Conservation (phyloP, 371 early-diverging fungal genomes). For the Mortierella sp. region DNA sequence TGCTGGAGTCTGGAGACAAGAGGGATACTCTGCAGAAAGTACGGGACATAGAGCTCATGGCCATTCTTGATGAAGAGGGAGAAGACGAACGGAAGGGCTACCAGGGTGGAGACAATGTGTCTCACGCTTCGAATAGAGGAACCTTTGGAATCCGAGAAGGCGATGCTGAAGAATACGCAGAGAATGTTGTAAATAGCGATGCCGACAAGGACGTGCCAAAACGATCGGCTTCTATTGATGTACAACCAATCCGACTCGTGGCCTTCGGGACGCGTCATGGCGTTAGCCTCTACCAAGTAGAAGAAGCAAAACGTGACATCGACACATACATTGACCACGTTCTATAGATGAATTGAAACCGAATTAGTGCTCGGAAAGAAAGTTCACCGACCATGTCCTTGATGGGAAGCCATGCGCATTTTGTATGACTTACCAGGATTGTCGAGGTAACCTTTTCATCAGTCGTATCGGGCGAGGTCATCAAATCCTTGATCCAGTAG, state of each 20-base stretch:
- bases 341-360: conserved; percentile 38
- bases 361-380: neutral
- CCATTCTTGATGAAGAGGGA: conserved; percentile 56
- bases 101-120: conserved; percentile 19
- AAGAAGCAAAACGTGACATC: conserved; percentile 71
- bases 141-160: conserved; percentile 58
- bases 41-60: conserved; percentile 69
- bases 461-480: conserved; percentile 30
- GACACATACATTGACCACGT: conserved; percentile 65
- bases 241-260: conserved; percentile 39
- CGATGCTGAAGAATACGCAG: conserved; percentile 25
- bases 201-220: conserved; percentile 39
- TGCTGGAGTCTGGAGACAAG: conserved; percentile 68
- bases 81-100: conserved; percentile 42
- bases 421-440: conserved; percentile 22
- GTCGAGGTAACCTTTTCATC: conserved; percentile 49
- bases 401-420: too few relatives aligned
- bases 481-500: conserved; percentile 30
- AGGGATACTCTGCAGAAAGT: conserved; percentile 70
- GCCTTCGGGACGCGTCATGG: conserved; percentile 52
- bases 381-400: neutral
- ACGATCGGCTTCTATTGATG: conserved; percentile 25
- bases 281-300: conserved; percentile 73
- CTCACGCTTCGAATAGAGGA: conserved; percentile 18
- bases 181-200: conserved; percentile 47